phyloP scores from a whole-genome alignment of 2,329 filamentous ascomycete species.

The Microdochium bolleyi region DNA sequence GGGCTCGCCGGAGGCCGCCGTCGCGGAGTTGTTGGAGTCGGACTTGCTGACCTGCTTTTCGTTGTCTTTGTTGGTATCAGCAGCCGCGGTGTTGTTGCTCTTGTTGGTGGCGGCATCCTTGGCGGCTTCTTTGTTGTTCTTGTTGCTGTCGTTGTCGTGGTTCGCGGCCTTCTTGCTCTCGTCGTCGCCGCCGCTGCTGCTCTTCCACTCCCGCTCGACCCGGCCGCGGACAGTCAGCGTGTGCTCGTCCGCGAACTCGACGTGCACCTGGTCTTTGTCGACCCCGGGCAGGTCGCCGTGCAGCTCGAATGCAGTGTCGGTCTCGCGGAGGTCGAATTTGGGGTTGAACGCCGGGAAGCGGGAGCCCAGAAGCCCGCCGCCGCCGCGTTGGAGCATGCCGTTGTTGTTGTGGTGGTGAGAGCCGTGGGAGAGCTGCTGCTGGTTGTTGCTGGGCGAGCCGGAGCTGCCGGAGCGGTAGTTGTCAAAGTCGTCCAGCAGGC shows the following conservation, averaged over 20 bases:
- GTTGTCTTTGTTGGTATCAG: neutral
- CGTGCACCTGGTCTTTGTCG: conserved; percentile 1
- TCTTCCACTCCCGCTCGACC: conserved; percentile 1
- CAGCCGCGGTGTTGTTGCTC: neutral
- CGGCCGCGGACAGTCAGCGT: conserved; percentile 1
- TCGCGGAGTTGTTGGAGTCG: neutral
- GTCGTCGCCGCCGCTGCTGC: neutral
- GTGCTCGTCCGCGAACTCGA: conserved; percentile 4
- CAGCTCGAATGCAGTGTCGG: conserved; percentile 1
- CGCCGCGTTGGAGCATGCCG: neutral
- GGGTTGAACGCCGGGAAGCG: conserved; percentile 1
- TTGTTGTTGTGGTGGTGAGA: neutral
- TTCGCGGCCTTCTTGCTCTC: neutral
- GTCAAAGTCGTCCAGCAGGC: conserved; percentile 4
- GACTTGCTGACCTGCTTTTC: neutral
- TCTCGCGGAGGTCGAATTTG: conserved; percentile 4
- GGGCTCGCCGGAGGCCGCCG: neutral
- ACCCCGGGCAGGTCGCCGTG: conserved; percentile 4
- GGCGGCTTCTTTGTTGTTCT: neutral
- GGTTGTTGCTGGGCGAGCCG: neutral
- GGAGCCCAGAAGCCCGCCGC: neutral
- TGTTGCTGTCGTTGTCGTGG: neutral
- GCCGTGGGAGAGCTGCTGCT: neutral
- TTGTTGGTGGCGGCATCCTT: neutral
- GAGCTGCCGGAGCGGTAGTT: neutral